Evolutionary conservation across 2,329 filamentous ascomycete species (phyloP), one percentile per base, ranked within the genome.

Genomic region (Alternaria atra): DNA sequence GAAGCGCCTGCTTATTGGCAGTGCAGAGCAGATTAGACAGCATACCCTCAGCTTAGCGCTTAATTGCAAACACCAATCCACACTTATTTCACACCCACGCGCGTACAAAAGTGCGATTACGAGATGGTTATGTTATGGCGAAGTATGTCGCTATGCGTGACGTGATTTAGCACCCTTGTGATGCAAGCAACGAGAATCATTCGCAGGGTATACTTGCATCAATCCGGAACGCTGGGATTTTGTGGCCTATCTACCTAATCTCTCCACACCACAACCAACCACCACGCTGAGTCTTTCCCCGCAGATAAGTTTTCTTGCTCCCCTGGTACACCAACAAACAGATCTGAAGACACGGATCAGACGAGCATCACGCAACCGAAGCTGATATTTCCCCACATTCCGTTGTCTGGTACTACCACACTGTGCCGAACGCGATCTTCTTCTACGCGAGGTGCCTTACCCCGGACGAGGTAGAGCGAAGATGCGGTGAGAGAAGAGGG

Each of bases 81-180:
- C 57, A 65, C 47, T 65, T 60, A 50, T 40, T 40, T 29, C 20
- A 37, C 29, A 39, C 48, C 43, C 27, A 50, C 39, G 29, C 20
- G 20, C 20, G 15, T 32, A 32, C 15, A 25, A 57, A 34, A 25
- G 44, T 48, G 62, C 60, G 47, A 75, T 76, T 78, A 76, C 73
- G 76, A 74, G 65, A 74, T 68, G 59, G 56, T 68, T 66, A 72
- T 69, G 62, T 52, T 25, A 55, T 61, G 57, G 40, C 37, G 32
- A 61, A 60, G 42, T 25, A 44, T 35, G 56, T 58, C 46, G 51
- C 55, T 58, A 58, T 53, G 51, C 52, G 71, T 78, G 75, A 78
- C 73, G 75, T 77, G 75, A 74, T 78, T 64, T 58, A 29, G 46
- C 62, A 64, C 66, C 64, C 69, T 61, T 69, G 66, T 73, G 73